Conservation (phyloP, 805 yeast genomes). For the Suhomyces emberorum region DNA sequence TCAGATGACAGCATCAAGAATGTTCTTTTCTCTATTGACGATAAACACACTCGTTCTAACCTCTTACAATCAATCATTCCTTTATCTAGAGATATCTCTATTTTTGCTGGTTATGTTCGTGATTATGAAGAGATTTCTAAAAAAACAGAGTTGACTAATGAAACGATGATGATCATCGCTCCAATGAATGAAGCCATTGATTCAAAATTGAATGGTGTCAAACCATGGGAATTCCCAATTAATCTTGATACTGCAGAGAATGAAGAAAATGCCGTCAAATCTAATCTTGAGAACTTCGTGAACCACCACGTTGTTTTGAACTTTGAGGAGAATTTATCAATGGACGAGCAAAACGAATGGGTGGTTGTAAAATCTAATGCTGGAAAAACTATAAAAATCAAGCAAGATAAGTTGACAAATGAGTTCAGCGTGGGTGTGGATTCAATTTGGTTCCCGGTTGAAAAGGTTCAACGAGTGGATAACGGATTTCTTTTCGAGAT, state of each 20-base stretch:
- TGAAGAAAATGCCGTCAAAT: constrained; percentile 46
- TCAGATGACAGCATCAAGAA: too few relatives aligned
- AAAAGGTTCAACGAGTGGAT: constrained; percentile 29
- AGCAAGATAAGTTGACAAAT: constrained; percentile 13
- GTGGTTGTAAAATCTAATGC: constrained; percentile 16
- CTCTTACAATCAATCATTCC: constrained; percentile 38
- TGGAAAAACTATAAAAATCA: constrained; percentile 21
- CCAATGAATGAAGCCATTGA: constrained; percentile 60
- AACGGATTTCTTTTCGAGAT: constrained; percentile 40
- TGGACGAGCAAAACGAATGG: constrained; percentile 12
- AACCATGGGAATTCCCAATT: constrained; percentile 84
- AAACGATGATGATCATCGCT: constrained; percentile 58
- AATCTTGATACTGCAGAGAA: constrained; percentile 35
- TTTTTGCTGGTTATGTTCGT: constrained; percentile 70
- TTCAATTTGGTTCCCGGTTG: constrained; percentile 21
- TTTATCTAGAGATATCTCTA: constrained; percentile 41
- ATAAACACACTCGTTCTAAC: constrained; percentile 13
- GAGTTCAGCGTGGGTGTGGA: constrained; percentile 15
- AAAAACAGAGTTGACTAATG: constrained; percentile 45
- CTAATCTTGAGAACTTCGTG: constrained; percentile 58
- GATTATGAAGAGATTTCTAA: constrained; percentile 50
- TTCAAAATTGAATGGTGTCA: constrained; percentile 44
- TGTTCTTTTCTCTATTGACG: constrained; percentile 10
- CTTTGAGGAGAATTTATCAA: constrained; percentile 18
- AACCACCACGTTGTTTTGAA: constrained; percentile 54